A percentile compares a stretch with the other conserved stretches of the same genome.
Evolutionary conservation across 495 filamentous ascomycete genomes (phyloP).

Genomic region (Lepraria neglecta): DNA sequence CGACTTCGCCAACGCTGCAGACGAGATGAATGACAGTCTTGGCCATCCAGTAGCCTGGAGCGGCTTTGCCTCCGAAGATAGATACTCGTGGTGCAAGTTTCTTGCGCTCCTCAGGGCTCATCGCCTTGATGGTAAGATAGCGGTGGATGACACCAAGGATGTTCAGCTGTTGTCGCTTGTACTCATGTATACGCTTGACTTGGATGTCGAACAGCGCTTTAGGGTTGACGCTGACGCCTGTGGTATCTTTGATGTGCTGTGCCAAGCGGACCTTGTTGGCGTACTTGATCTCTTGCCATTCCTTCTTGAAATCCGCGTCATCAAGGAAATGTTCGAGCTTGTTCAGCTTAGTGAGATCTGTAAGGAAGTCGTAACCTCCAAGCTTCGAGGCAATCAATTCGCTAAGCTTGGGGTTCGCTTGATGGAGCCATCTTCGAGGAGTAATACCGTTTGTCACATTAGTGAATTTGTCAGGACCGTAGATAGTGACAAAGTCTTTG

Average conservation of each 20-base stretch:
- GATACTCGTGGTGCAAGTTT: slow-evolving; percentile 87
- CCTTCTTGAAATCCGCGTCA: slow-evolving; percentile 81
- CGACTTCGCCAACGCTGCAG: slow-evolving; percentile 82
- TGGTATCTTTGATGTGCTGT: slow-evolving; percentile 74
- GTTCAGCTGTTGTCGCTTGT: slow-evolving; percentile 98
- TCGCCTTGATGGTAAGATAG: slow-evolving; percentile 79
- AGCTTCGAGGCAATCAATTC: slow-evolving; percentile 86
- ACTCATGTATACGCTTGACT: slow-evolving; percentile 98
- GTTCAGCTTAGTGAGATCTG: slow-evolving; percentile 76
- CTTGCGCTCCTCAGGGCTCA: slow-evolving; percentile 78
- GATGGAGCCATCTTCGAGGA: slow-evolving; percentile 90
- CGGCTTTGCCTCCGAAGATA: slow-evolving; percentile 96
- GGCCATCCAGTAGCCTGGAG: slow-evolving; percentile 99
- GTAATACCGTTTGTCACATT: slow-evolving; percentile 99
- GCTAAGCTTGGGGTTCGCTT: slow-evolving; percentile 89
- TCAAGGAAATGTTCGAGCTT: slow-evolving; percentile 73
- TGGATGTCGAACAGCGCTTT: slow-evolving; percentile 90
- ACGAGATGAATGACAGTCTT: slow-evolving; percentile 97
- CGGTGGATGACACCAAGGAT: slow-evolving; percentile 97
- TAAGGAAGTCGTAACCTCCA: slow-evolving; percentile 76
- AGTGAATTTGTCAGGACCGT: slow-evolving; percentile 92
- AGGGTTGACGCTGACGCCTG: slow-evolving; percentile 76
- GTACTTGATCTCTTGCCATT: slow-evolving; percentile 87
- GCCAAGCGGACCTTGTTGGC: slow-evolving; percentile 77
- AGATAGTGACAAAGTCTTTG: slow-evolving; percentile 93